Evolutionary conservation across 1,284 basidiomycete species (phyloP), one percentile per base, ranked within the genome.

Genomic region (Ustilago esculenta): DNA sequence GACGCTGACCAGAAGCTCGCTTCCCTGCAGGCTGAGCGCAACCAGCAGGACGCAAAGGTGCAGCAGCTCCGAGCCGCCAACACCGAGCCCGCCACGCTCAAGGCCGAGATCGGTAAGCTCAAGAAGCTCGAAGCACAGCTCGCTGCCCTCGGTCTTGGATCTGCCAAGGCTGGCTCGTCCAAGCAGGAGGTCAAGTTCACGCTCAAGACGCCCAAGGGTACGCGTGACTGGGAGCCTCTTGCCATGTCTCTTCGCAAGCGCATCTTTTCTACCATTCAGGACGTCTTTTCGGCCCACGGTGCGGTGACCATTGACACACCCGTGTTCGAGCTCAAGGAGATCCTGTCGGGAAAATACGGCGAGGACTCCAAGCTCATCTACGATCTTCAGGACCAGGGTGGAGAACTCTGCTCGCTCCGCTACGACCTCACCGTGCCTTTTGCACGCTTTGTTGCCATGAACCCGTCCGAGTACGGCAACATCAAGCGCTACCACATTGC

Each of bases 361-460:
- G 96, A 98, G 84, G 95, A 98, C 83, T 88, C 90, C 43, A 98
- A 99, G 84, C 89, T 98, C 76, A 98, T 98, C 75, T 98, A 97
- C 83, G 95, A 98, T 83, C 87, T 99, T 49, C 89, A 90, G 85
- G 96, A 98, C 83, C 96, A 98, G 83, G 96, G 95, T n/a, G 95
- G 96, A 21, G 96, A 99, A 83, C 88, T 98, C 75, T 90, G 97
- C 69, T 92, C 92, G 18, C 84, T 99, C 72, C 86, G 95, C 55
- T 99, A 98, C 81, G 95, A 99, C 82, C 89, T 98, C 77, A 98
- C 95, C 14, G 64, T 98, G 17, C 95, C 95, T 5, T 90, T 98
- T 50, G 95, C 95, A 14, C 86, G 95, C 36, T 97, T 94, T 83
- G 86, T 99, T 33, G 95, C 95, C 24, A 98, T 98, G 93, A 90